These are phyloP conservation scores for Fistulinella prunicolor DNA, from an alignment of 768 basidiomycete species.

Conservation along the genomic window DNA sequence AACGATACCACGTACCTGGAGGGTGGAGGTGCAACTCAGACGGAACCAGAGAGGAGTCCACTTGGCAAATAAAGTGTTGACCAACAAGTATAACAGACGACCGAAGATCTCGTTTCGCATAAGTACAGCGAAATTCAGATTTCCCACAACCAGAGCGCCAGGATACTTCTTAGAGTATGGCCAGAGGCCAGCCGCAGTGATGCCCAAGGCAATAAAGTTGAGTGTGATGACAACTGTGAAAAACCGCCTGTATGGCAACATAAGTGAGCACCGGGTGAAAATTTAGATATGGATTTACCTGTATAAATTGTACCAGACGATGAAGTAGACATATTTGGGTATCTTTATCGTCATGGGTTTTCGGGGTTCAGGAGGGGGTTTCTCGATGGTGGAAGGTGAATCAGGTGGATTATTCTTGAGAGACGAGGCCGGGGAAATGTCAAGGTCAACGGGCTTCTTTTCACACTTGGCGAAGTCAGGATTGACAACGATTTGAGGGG, in stretches of 20 bases:
- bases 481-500: no score
- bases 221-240: slow-evolving; percentile 59
- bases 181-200: slow-evolving; percentile 65
- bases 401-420: slow-evolving; percentile 43
- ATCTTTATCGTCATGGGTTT: slow-evolving; percentile 52
- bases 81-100: slow-evolving; percentile 64
- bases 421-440: no score
- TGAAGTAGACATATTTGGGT: slow-evolving; percentile 58
- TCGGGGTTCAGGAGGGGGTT: slow-evolving; percentile 34
- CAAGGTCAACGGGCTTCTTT: no score
- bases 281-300: slow-evolving; percentile 40
- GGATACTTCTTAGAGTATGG: slow-evolving; percentile 63
- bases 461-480: no score
- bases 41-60: slow-evolving; percentile 75
- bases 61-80: slow-evolving; percentile 80
- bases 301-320: slow-evolving; percentile 79
- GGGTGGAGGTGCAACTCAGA: slow-evolving; percentile 67
- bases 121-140: slow-evolving; percentile 67
- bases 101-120: slow-evolving; percentile 84
- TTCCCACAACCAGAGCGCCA: slow-evolving; percentile 72
- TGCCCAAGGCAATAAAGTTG: slow-evolving; percentile 57
- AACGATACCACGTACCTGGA: slow-evolving; percentile 45
- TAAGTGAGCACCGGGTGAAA: slow-evolving; percentile 3
- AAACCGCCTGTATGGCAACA: slow-evolving; percentile 55
- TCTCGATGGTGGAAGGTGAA: slow-evolving; percentile 32